These are phyloP conservation scores for Eutrema heterophyllum DNA, from an alignment of 345 rosid genomes.

Conservation along the genomic window DNA sequence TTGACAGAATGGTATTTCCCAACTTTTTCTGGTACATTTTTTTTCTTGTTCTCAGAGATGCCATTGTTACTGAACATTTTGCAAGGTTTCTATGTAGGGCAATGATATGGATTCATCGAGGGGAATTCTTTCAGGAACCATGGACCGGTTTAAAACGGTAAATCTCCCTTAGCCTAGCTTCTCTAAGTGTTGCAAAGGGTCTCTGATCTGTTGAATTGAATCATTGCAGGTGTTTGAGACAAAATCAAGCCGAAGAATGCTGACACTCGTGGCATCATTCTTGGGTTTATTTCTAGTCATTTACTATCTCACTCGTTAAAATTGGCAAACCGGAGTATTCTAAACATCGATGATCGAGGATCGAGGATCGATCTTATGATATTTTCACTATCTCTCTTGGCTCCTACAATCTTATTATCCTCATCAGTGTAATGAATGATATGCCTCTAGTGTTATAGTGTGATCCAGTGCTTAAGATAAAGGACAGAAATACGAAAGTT, in stretches of 20 bases:
- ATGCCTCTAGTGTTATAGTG: constrained; percentile 7
- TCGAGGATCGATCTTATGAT: constrained; percentile 8
- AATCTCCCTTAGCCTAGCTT: not conserved
- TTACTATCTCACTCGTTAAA: constrained; percentile 78
- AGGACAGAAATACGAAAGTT: not conserved
- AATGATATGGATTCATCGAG: constrained; percentile 95
- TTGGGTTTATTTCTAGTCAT: constrained; percentile 74
- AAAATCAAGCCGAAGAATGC: constrained; percentile 86
- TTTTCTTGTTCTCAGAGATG: not conserved
- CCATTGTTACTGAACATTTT: constrained; percentile 20
- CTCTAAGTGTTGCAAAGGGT: not conserved
- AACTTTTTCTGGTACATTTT: not conserved
- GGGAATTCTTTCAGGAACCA: constrained; percentile 87
- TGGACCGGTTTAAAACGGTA: constrained; percentile 95
- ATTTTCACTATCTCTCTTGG: not conserved
- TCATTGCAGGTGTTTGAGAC: constrained; percentile 76
- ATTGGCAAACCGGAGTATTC: not conserved
- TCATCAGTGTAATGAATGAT: constrained; percentile 5
- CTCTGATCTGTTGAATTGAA: constrained; percentile 9
- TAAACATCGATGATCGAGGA: no score
- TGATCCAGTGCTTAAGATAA: constrained; percentile 3
- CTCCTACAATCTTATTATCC: not conserved
- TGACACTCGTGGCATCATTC: constrained; percentile 79
- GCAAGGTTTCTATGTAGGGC: constrained; percentile 48
- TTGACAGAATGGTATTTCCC: constrained; percentile 73